phyloP scores from a whole-genome alignment of 2,329 filamentous ascomycete genomes.

The Alternaria dauci region DNA sequence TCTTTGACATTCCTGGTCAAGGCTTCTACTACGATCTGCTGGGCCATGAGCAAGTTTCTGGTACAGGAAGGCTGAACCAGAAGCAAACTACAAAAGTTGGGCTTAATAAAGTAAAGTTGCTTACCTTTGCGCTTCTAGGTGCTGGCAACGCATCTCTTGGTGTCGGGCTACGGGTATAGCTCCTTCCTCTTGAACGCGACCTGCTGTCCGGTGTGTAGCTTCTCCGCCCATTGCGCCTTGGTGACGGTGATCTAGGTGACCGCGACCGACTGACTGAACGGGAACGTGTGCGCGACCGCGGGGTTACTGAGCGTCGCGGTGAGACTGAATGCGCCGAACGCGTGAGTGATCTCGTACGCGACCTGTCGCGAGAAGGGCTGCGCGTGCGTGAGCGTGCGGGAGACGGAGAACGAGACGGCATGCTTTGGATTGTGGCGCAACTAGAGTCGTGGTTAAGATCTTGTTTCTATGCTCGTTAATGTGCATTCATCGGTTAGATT shows the following conservation, averaged over 20 bases:
- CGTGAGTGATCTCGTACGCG: constrained; percentile 42
- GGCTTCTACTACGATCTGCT: constrained; percentile 91
- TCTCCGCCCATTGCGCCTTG: constrained; percentile 50
- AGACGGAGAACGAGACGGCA: constrained; percentile 39
- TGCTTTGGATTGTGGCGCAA: constrained; percentile 1
- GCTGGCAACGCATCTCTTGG: constrained; percentile 45
- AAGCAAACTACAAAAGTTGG: constrained; percentile 1
- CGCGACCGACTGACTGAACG: constrained; percentile 47
- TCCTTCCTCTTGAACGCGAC: constrained; percentile 44
- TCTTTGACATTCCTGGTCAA: constrained; percentile 95
- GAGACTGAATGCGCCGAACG: constrained; percentile 41
- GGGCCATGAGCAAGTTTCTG: constrained; percentile 5
- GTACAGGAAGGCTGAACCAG: constrained; percentile 3
- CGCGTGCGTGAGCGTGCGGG: constrained; percentile 40
- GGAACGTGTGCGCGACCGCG: constrained; percentile 49
- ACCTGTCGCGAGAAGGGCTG: constrained; percentile 54
- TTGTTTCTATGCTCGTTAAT: not conserved
- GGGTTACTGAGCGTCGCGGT: constrained; percentile 49
- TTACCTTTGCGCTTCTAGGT: constrained; percentile 52
- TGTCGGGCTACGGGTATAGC: constrained; percentile 47
- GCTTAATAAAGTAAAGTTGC: not conserved
- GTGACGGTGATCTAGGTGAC: constrained; percentile 32
- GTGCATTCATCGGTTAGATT: not conserved
- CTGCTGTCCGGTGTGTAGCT: constrained; percentile 43
- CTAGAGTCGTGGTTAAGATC: not conserved